Evolutionary conservation across 768 basidiomycete genomes (phyloP), one percentile per base, ranked within the genome.

Genomic region (Termitomyces sp.): DNA sequence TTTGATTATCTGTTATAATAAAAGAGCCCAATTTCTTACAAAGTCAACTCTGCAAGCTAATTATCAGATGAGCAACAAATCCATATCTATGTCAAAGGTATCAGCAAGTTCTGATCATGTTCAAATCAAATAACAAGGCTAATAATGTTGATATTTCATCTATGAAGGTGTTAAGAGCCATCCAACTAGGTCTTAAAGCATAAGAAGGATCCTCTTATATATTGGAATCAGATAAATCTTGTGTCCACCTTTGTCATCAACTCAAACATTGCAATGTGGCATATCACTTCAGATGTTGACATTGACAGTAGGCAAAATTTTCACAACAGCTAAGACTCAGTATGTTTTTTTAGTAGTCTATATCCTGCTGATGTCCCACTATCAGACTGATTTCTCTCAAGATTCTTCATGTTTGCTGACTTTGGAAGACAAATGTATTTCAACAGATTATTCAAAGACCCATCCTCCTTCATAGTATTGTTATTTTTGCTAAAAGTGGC

Each of bases 401-500:
- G 50, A 47, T 9, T 49, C 62, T 26, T 57, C 55, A 7, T 55
- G 56, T 48, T 61, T 62, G 8, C 45, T 45, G 2, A 42, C 47
- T 47, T 52, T 48, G 2, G 56, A 55, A 28, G 60, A 57, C 26
- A 40, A 12, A 10, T 11, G 23, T 4, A 17, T 12, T 10, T 10
- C 17, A 30, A 15, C 6, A 46, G 19, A 49, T 17, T 37, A 5
- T 11, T n/a, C 14, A 52, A 56, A 28, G 5, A 5, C 48, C 30
- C 50, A 28, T n/a, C 58, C 58, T 3, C 58, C 58, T 19, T 60
- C 62, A 10, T 44, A 23, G 10, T 43, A 11, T 30, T 35, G 15
- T 6, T 43, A 31, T 31, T 55, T 60, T 28, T 63, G 62, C 45
- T 54, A 56, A 33, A 3, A 33, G 12, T 63, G 62, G 62, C 58